phyloP scores from a whole-genome alignment of 148 eudicot genomes.

The Drosera capensis region DNA sequence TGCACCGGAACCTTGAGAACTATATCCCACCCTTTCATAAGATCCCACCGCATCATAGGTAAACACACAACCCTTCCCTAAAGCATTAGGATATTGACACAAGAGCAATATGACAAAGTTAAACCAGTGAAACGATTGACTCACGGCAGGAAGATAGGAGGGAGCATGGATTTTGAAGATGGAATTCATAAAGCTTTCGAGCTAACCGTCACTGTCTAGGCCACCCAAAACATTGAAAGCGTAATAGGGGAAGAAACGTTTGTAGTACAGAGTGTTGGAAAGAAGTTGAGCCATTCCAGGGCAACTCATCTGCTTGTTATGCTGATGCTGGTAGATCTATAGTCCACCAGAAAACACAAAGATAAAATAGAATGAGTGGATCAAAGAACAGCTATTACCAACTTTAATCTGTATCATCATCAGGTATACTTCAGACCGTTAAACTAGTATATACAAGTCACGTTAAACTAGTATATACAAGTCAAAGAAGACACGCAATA shows the following conservation, averaged over 20 bases:
- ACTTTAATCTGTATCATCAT: no score
- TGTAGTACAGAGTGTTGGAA: constrained; percentile 90
- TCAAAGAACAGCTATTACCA: background rate
- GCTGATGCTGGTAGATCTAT: constrained; percentile 88
- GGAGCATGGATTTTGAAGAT: background rate
- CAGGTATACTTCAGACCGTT: no score
- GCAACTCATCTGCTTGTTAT: constrained; percentile 96
- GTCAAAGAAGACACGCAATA: no score
- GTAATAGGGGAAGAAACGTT: constrained; percentile 91
- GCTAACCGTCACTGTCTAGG: constrained; percentile 72
- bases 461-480: no score
- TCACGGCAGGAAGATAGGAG: background rate
- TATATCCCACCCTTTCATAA: constrained; percentile 89
- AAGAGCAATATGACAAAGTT: background rate
- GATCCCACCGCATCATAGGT: constrained; percentile 99
- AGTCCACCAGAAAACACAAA: constrained; percentile 1
- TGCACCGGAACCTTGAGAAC: constrained; percentile 88
- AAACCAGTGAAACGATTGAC: background rate
- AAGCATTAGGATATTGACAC: constrained; percentile 1
- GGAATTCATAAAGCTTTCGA: background rate
- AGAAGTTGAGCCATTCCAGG: constrained; percentile 96
- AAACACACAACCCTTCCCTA: constrained; percentile 93
- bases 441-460: no score
- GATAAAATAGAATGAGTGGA: background rate
- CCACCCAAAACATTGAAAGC: constrained; percentile 88